Percentiles rank a stretch among this genome's conserved stretches.
phyloP scores from a whole-genome alignment of 495 filamentous ascomycete genomes.

The Penicillium atrosanguineum region DNA sequence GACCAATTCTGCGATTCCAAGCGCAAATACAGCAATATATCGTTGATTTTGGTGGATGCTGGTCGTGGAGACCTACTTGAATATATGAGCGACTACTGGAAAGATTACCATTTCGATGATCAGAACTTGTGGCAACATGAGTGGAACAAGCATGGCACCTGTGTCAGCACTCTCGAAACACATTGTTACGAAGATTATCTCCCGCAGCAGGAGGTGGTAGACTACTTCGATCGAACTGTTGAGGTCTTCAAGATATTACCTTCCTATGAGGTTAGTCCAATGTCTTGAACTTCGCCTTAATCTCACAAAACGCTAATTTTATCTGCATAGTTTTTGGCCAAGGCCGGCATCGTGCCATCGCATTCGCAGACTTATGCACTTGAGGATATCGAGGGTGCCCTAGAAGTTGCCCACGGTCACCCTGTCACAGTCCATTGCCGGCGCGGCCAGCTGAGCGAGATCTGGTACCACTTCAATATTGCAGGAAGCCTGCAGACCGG shows the following conservation, averaged over 20 bases:
- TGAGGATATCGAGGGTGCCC: constrained; percentile 58
- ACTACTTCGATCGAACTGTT: constrained; percentile 58
- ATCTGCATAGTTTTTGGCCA: constrained; percentile 35
- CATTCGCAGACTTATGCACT: constrained; percentile 54
- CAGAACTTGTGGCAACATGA: constrained; percentile 79
- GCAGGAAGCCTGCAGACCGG: constrained; percentile 74
- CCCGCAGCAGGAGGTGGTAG: constrained; percentile 58
- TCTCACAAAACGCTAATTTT: neutral
- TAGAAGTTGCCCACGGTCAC: constrained; percentile 62
- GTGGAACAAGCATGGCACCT: constrained; percentile 79
- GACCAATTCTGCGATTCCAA: constrained; percentile 67
- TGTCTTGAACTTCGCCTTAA: neutral
- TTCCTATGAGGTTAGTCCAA: constrained; percentile 38
- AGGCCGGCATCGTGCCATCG: constrained; percentile 49
- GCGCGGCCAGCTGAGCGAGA: constrained; percentile 62
- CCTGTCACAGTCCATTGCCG: constrained; percentile 68
- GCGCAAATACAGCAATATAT: constrained; percentile 70
- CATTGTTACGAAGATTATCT: constrained; percentile 69
- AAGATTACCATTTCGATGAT: constrained; percentile 62
- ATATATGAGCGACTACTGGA: constrained; percentile 82
- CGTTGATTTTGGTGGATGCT: constrained; percentile 58
- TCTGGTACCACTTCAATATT: constrained; percentile 85
- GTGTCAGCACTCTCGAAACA: constrained; percentile 61
- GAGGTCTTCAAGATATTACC: constrained; percentile 47
- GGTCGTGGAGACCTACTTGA: constrained; percentile 60